Evolutionary conservation across 2,329 filamentous ascomycete genomes (phyloP).

Genomic region (Decorospora gaudefroyi): DNA sequence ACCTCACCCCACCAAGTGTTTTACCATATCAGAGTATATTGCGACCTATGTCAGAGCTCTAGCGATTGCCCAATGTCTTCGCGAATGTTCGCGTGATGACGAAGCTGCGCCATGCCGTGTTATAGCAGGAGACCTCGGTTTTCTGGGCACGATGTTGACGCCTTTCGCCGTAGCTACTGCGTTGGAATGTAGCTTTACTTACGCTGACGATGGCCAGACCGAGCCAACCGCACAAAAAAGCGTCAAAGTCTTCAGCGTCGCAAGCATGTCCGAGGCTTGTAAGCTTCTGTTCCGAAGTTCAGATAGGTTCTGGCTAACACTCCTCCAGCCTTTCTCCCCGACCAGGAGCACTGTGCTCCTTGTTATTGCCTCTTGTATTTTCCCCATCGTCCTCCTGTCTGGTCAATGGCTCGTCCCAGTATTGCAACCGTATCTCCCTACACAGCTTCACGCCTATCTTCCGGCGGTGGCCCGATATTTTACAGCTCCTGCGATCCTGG

Average conservation of each 20-base stretch:
- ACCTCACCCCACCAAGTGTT: no score
- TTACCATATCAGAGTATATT: not conserved
- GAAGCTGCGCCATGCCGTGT: no score
- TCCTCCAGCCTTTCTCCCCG: not conserved
- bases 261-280: not conserved
- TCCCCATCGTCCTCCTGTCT: not conserved
- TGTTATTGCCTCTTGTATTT: not conserved
- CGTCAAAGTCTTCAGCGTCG: not conserved
- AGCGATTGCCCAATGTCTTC: no score
- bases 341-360: not conserved
- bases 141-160: no score
- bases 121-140: no score
- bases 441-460: constrained; percentile 14
- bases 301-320: not conserved
- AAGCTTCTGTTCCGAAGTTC: no score
- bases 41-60: no score
- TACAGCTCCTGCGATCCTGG: not conserved
- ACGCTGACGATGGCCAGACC: no score
- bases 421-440: constrained; percentile 5
- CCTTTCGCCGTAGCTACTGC: no score
- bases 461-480: not conserved
- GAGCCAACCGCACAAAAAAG: no score
- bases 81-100: no score
- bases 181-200: no score
- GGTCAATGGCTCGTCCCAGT: constrained; percentile 9